Conservation (phyloP, 2,329 filamentous ascomycete genomes). For the Penicillium vulpinum region DNA sequence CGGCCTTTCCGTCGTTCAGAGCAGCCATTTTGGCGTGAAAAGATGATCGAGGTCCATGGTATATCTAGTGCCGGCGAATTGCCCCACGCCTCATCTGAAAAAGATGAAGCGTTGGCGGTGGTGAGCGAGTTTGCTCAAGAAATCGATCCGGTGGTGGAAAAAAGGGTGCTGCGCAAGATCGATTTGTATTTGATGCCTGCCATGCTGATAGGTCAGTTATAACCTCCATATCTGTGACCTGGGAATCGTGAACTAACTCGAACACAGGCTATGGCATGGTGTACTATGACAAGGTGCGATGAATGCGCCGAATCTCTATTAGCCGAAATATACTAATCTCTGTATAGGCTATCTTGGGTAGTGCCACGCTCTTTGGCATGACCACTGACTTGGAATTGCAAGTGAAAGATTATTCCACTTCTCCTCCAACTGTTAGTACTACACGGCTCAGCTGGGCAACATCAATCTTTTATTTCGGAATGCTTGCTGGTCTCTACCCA, state of each 20-base stretch:
- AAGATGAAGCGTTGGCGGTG: conserved; percentile 59
- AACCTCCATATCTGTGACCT: background rate
- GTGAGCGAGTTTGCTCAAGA: conserved; percentile 53
- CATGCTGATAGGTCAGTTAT: conserved; percentile 57
- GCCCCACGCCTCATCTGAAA: conserved; percentile 32
- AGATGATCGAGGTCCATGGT: conserved; percentile 26
- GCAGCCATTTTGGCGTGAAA: background rate
- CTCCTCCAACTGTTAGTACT: conserved; percentile 63
- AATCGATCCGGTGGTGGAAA: conserved; percentile 57
- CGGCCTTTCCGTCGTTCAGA: background rate
- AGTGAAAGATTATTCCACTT: conserved; percentile 52
- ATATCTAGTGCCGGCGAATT: conserved; percentile 10
- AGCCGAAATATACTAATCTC: background rate
- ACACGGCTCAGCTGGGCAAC: conserved; percentile 73
- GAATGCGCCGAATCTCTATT: background rate
- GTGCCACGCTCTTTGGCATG: conserved; percentile 74
- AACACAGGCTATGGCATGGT: conserved; percentile 59
- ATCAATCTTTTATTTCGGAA: conserved; percentile 77
- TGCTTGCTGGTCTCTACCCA: conserved; percentile 72
- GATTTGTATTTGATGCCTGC: conserved; percentile 67
- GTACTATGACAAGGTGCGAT: conserved; percentile 65
- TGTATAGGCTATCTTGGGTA: conserved; percentile 67
- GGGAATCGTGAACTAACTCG: background rate
- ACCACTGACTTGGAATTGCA: conserved; percentile 65
- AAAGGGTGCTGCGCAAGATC: conserved; percentile 64